These are phyloP conservation scores for Cutaneotrichosporon curvatum DNA, from an alignment of 1,284 basidiomycete species.

Conservation along the genomic window DNA sequence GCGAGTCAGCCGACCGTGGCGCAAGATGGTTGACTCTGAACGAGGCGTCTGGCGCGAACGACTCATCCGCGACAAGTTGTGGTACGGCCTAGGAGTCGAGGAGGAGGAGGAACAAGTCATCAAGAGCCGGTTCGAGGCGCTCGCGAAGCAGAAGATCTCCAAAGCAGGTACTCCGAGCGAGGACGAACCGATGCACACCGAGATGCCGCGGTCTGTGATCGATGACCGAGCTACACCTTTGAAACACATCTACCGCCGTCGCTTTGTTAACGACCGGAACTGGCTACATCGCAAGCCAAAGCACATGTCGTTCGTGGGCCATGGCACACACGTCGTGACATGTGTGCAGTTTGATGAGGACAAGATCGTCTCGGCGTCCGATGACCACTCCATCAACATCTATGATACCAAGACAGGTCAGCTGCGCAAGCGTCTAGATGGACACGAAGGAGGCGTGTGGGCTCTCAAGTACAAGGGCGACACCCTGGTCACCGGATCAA, in stretches of 20 bases:
- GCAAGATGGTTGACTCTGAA: conserved; percentile 39
- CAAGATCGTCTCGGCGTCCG: conserved; percentile 77
- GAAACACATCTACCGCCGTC: conserved; percentile 40
- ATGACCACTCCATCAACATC: conserved; percentile 75
- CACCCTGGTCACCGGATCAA: conserved; percentile 83
- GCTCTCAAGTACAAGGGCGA: conserved; percentile 67
- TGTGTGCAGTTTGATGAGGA: conserved; percentile 87
- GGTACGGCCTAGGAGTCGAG: conserved; percentile 40
- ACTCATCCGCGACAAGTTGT: conserved; percentile 36
- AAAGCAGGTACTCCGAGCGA: conserved; percentile 24
- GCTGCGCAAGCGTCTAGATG: conserved; percentile 65
- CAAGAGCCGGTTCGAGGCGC: conserved; percentile 26
- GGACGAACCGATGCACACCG: conserved; percentile 25
- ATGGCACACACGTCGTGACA: conserved; percentile 83
- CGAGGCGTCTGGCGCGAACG: conserved; percentile 38
- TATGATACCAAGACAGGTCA: conserved; percentile 75
- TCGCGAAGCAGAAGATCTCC: too few relatives aligned
- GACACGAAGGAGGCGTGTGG: conserved; percentile 94
- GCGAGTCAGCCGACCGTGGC: conserved; percentile 39
- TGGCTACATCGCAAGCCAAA: conserved; percentile 47
- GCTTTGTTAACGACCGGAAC: conserved; percentile 55
- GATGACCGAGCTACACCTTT: conserved; percentile 29
- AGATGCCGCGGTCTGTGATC: background rate
- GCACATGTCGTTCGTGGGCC: conserved; percentile 73
- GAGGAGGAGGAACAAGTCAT: conserved; percentile 40